These are phyloP conservation scores for Trichosporon coremiiforme DNA, from an alignment of 1,284 basidiomycete genomes.

Conservation along the genomic window DNA sequence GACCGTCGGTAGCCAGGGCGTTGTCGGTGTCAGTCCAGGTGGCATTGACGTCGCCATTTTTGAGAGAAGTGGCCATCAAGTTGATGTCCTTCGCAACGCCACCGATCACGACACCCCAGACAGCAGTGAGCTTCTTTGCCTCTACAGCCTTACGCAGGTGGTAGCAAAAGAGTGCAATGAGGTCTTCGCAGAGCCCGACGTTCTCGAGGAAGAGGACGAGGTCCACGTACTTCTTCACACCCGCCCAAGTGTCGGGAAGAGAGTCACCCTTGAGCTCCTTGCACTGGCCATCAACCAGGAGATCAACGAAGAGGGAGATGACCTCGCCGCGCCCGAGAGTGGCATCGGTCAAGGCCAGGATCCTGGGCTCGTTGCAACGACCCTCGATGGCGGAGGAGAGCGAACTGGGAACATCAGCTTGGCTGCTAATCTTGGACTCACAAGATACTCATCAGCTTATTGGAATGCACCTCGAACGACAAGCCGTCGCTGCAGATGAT, in stretches of 20 bases:
- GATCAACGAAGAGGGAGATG: neutral
- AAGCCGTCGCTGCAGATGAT: neutral
- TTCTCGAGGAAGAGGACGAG: neutral
- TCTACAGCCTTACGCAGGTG: neutral
- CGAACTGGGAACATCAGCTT: neutral
- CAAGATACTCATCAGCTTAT: neutral
- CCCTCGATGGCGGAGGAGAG: neutral
- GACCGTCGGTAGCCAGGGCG: neutral
- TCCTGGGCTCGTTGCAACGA: no score
- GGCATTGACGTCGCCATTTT: neutral
- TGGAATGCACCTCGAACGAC: neutral
- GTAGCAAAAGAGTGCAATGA: neutral
- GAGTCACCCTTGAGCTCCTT: neutral
- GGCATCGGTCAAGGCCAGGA: no score
- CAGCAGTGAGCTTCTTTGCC: neutral
- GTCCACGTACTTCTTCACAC: neutral
- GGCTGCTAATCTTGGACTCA: neutral
- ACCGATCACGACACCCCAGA: neutral
- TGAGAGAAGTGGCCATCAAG: neutral
- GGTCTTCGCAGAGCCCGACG: neutral
- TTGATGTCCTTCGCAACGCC: neutral
- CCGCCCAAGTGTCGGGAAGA: neutral
- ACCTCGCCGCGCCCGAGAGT: neutral
- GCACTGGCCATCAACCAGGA: neutral
- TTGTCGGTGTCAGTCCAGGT: neutral